phyloP scores from a whole-genome alignment of 2,329 filamentous ascomycete species.

The Podosphaera xanthii region DNA sequence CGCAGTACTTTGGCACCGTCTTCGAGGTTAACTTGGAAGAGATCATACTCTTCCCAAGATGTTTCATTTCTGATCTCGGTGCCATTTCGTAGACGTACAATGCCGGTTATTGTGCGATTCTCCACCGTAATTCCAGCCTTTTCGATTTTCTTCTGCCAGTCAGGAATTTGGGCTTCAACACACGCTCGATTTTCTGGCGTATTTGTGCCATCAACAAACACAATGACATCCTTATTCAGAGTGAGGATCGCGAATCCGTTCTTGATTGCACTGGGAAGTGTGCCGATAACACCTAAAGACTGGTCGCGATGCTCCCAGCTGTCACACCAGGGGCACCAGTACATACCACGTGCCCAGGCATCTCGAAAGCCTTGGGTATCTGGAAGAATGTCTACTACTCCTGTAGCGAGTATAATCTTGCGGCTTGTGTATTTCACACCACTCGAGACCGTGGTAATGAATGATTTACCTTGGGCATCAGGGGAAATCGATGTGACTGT shows the following conservation, averaged over 20 bases:
- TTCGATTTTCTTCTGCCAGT: not conserved
- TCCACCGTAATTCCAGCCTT: not conserved
- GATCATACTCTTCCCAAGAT: not conserved
- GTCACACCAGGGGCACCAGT: not conserved
- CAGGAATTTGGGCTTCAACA: not conserved
- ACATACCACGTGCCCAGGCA: conserved; percentile 1
- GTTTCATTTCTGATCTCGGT: not conserved
- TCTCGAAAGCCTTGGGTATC: not conserved
- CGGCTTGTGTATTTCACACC: not conserved
- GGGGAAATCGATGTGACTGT: not conserved
- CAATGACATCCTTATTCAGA: not conserved
- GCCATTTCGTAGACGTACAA: not conserved
- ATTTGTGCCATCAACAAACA: not conserved
- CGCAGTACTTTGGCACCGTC: not conserved
- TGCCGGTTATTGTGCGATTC: not conserved
- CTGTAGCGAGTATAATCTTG: not conserved
- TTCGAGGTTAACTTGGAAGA: not conserved
- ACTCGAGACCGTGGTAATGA: not conserved
- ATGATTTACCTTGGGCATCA: not conserved
- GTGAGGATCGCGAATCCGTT: not conserved
- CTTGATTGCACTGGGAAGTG: not conserved
- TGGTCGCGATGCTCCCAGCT: conserved; percentile 1
- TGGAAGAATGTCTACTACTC: not conserved
- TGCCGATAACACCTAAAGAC: not conserved
- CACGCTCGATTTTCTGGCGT: not conserved